Conservation (phyloP, 106 monocot species). For the Iris macrosiphon region DNA sequence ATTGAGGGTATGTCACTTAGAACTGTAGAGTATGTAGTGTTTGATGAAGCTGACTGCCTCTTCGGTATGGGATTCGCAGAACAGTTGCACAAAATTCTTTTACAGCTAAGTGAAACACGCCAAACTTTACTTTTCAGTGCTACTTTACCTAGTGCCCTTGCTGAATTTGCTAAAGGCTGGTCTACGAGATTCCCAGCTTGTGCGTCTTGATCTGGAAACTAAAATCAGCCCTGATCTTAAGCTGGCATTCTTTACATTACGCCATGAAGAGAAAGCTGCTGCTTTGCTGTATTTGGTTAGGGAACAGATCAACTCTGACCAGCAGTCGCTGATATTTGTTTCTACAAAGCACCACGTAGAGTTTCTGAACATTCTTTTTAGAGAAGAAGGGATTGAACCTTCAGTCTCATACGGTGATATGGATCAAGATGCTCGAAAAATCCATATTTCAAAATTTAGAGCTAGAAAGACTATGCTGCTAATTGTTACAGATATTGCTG, state of each 20-base stretch:
- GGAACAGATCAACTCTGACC: conserved; percentile 65
- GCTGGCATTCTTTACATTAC: conserved; percentile 66
- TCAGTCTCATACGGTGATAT: conserved; percentile 92
- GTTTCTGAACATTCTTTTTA: conserved; percentile 71
- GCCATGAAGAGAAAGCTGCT: conserved; percentile 87
- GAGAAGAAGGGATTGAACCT: conserved; percentile 82
- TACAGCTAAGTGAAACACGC: conserved; percentile 67
- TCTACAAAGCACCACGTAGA: conserved; percentile 97
- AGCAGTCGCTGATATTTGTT: conserved; percentile 90
- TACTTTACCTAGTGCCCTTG: conserved; percentile 84
- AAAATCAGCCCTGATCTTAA: conserved; percentile 91
- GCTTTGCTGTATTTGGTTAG: conserved; percentile 81
- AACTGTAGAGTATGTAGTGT: conserved; percentile 96
- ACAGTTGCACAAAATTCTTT: conserved; percentile 78
- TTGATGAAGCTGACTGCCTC: conserved; percentile 92
- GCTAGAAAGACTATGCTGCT: conserved; percentile 88
- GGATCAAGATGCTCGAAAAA: conserved; percentile 98
- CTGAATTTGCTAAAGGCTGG: conserved; percentile 98
- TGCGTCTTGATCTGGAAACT: conserved; percentile 79
- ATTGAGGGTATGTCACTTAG: conserved; percentile 80
- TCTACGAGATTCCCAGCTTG: conserved; percentile 73
- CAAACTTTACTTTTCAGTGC: conserved; percentile 97
- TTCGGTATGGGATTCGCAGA: conserved; percentile 93
- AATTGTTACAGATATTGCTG: conserved; percentile 96
- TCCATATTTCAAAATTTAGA: conserved; percentile 80